Conservation (phyloP, 2,329 filamentous ascomycete species). For the Aspergillus hortae region DNA sequence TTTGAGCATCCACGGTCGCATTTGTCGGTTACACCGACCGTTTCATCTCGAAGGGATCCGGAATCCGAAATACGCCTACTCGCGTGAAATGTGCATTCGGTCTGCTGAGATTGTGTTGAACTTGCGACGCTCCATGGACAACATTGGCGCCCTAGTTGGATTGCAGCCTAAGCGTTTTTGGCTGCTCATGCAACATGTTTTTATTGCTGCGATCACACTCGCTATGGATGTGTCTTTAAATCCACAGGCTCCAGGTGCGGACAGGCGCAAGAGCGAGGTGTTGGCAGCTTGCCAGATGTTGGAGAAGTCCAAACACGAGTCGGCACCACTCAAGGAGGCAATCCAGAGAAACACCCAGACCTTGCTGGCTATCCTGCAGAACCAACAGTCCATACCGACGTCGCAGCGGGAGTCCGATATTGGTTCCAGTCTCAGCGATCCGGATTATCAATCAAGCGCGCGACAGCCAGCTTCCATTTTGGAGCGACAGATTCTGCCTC, state of each 20-base stretch:
- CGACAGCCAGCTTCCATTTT: neutral
- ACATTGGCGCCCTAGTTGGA: conserved; percentile 4
- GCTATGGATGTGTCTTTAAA: conserved; percentile 22
- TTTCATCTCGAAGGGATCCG: conserved; percentile 18
- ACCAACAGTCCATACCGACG: neutral
- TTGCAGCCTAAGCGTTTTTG: conserved; percentile 17
- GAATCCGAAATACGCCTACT: conserved; percentile 7
- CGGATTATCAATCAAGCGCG: neutral
- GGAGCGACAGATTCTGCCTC: too few relatives aligned
- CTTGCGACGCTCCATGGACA: conserved; percentile 2
- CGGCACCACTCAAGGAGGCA: neutral
- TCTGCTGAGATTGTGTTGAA: conserved; percentile 4
- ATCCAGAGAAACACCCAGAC: conserved; percentile 6
- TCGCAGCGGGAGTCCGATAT: neutral
- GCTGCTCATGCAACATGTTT: conserved; percentile 20
- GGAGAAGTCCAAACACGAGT: conserved; percentile 3
- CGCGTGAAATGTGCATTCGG: neutral
- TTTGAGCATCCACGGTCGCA: conserved; percentile 17
- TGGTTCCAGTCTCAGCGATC: neutral
- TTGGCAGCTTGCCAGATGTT: conserved; percentile 5
- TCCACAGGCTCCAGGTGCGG: conserved; percentile 12
- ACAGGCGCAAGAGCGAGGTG: conserved; percentile 8
- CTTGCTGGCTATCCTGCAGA: conserved; percentile 1
- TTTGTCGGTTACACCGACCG: conserved; percentile 21
- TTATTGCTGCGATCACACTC: conserved; percentile 20